Conservation (phyloP, 2,329 filamentous ascomycete genomes). For the Epichloe gansuensis region DNA sequence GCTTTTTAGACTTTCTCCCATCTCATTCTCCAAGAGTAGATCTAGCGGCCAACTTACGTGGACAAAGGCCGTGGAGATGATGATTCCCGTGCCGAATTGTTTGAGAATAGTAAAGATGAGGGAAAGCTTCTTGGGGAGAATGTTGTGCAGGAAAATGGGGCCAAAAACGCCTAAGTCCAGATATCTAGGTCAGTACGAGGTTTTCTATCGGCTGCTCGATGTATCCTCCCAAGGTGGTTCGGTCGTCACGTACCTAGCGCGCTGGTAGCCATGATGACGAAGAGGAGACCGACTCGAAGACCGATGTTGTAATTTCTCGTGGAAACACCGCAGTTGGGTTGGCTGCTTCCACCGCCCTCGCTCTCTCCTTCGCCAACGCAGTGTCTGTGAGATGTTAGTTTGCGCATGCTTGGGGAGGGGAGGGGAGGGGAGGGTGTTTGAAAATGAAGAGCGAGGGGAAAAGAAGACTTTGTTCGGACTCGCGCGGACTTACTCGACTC, state of each 20-base stretch:
- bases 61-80: conserved; percentile 59
- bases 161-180: conserved; percentile 41
- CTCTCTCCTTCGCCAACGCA: conserved; percentile 40
- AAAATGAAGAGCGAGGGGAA: not conserved
- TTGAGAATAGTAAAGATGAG: conserved; percentile 52
- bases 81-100: conserved; percentile 63
- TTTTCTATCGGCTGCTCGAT: not conserved
- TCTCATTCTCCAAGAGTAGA: not conserved
- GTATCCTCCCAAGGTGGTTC: not conserved
- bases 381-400: conserved; percentile 28
- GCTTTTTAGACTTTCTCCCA: not conserved
- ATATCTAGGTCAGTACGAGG: too few species aligned
- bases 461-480: not conserved
- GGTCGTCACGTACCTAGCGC: conserved; percentile 37
- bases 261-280: conserved; percentile 58
- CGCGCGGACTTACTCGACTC: conserved; percentile 48
- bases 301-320: conserved; percentile 51
- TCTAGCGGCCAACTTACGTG: conserved; percentile 35
- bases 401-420: not conserved
- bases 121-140: conserved; percentile 38
- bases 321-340: conserved; percentile 30
- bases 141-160: conserved; percentile 50
- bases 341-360: conserved; percentile 16
- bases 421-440: not conserved
- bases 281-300: conserved; percentile 58